Percentiles rank a stretch among this genome's conserved stretches.
Evolutionary conservation across 768 basidiomycete genomes (phyloP).

Genomic region (Tricholoma flavovirens): DNA sequence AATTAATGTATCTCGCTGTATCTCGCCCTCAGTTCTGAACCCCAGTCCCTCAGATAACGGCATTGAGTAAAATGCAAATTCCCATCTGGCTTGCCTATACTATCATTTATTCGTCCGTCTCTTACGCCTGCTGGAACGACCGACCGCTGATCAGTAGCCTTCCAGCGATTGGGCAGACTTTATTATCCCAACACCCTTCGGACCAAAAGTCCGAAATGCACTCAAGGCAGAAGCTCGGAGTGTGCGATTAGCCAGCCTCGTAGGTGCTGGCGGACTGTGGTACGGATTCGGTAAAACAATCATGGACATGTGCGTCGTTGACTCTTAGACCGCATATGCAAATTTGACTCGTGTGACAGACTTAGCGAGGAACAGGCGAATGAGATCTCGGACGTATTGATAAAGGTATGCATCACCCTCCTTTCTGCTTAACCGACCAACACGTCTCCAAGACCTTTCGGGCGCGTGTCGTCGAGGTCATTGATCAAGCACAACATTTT

Average conservation of each 20-base stretch:
- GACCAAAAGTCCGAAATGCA: conserved; percentile 73
- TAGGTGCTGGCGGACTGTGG: conserved; percentile 87
- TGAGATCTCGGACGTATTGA: conserved; percentile 66
- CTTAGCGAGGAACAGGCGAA: conserved; percentile 70
- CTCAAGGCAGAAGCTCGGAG: conserved; percentile 84
- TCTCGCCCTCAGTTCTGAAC: conserved; percentile 1
- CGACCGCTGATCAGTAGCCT: conserved; percentile 4
- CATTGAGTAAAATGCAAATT: conserved; percentile 69
- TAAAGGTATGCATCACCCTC: conserved; percentile 41
- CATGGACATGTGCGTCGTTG: conserved; percentile 62
- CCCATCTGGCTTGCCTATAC: conserved; percentile 92
- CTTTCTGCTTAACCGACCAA: not conserved
- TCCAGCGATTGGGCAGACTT: conserved; percentile 85
- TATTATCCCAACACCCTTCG: conserved; percentile 75
- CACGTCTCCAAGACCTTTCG: conserved; percentile 56
- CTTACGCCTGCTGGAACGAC: not conserved
- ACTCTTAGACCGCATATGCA: not conserved
- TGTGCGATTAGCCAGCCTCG: conserved; percentile 75
- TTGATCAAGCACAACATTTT: conserved; percentile 89
- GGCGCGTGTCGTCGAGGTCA: conserved; percentile 67
- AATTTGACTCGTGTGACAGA: conserved; percentile 32
- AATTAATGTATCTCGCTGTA: conserved; percentile 14
- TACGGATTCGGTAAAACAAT: conserved; percentile 88
- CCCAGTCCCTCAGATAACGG: conserved; percentile 54
- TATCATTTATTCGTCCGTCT: conserved; percentile 67